Percentiles rank a stretch among this genome's conserved stretches.
These are phyloP conservation scores for Podila minutissima DNA, from an alignment of 192 early-diverging fungal species.

Conservation along the genomic window DNA sequence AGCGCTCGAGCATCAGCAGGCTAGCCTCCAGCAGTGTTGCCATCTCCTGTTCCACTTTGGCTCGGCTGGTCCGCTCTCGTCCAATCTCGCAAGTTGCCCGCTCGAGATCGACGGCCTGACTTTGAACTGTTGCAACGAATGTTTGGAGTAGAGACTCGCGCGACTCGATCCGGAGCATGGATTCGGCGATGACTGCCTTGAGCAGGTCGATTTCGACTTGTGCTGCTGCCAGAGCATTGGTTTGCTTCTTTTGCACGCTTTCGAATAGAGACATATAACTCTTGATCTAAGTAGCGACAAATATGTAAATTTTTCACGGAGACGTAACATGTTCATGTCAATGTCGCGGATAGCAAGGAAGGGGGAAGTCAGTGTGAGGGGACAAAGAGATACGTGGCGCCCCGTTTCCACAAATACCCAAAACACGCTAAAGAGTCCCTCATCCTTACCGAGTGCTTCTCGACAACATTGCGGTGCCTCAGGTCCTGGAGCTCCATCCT, in stretches of 20 bases:
- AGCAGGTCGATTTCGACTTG: constrained; percentile 26
- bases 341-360: neutral
- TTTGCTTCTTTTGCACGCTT: constrained; percentile 47
- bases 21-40: constrained; percentile 28
- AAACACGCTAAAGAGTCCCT: neutral
- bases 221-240: constrained; percentile 40
- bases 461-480: constrained; percentile 21
- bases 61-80: constrained; percentile 13
- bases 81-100: constrained; percentile 2
- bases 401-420: neutral
- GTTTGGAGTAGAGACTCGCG: constrained; percentile 29
- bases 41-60: constrained; percentile 35
- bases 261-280: constrained; percentile 49
- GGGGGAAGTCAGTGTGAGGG: neutral
- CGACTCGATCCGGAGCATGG: constrained; percentile 3
- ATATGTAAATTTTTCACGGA: neutral
- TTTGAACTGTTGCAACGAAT: neutral
- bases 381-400: too few relatives aligned
- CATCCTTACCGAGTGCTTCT: constrained; percentile 33
- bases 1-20: constrained; percentile 33
- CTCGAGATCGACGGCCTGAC: constrained; percentile 27
- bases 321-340: neutral
- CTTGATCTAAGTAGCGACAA: constrained; percentile 17
- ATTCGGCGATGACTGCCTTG: constrained; percentile 2
- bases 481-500: constrained; percentile 29